Percentiles rank a stretch among this genome's conserved stretches.
Conservation (phyloP, 2,329 filamentous ascomycete genomes). For the Teratosphaeriaceae sp. region DNA sequence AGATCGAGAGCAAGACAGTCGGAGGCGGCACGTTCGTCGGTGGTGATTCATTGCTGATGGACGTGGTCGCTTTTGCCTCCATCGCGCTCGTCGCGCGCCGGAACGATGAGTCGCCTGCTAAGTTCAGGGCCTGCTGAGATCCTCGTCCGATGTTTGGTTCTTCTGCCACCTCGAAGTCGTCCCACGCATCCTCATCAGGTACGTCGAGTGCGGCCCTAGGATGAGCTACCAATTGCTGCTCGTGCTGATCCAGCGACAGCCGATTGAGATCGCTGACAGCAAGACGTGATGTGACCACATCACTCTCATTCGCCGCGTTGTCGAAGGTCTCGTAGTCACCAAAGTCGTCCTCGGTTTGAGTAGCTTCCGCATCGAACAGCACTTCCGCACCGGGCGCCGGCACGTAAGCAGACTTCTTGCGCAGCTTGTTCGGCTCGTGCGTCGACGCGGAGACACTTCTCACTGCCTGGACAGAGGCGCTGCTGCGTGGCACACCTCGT, state of each 20-base stretch:
- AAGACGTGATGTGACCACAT: neutral
- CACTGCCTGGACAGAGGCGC: neutral
- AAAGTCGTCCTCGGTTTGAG: slow-evolving; percentile 22
- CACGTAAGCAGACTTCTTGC: slow-evolving; percentile 20
- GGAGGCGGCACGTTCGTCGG: slow-evolving; percentile 88
- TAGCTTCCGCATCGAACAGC: slow-evolving; percentile 29
- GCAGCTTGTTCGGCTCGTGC: slow-evolving; percentile 17
- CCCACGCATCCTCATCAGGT: slow-evolving; percentile 35
- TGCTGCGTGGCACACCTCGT: slow-evolving; percentile 4
- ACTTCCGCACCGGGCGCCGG: slow-evolving; percentile 20
- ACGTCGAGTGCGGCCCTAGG: neutral
- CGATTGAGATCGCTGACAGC: slow-evolving; percentile 21
- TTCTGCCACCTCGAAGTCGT: slow-evolving; percentile 34
- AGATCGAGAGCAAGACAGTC: slow-evolving; percentile 69
- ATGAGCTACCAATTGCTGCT: neutral
- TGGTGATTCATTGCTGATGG: slow-evolving; percentile 28
- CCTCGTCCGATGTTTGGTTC: neutral
- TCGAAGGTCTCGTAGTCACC: slow-evolving; percentile 32
- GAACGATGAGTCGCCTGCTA: neutral
- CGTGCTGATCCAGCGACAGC: slow-evolving; percentile 25
- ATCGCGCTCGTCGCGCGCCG: neutral
- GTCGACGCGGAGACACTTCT: neutral
- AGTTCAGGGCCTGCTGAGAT: slow-evolving; percentile 1
- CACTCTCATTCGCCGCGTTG: slow-evolving; percentile 4
- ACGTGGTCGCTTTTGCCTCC: neutral